Evolutionary conservation across 495 filamentous ascomycete genomes (phyloP).

Genomic region (Penicillium coffeae): DNA sequence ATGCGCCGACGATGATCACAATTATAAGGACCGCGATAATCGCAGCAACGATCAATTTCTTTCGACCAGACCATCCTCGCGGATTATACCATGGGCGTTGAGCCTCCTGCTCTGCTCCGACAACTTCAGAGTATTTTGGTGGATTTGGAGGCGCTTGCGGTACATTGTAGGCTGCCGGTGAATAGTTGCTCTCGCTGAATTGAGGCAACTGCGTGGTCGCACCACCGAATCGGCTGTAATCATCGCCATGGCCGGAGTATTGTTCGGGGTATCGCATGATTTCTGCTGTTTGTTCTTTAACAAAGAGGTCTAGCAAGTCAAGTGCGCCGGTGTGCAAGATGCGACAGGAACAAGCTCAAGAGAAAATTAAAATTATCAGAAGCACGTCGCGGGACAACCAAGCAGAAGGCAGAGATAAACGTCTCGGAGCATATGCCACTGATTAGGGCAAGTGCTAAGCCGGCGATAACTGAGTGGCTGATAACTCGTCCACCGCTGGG

Average conservation of each 20-base stretch:
- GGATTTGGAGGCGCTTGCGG: background rate
- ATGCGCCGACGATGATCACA: slow-evolving; percentile 43
- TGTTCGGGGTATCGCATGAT: slow-evolving; percentile 4
- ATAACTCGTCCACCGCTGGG: no score
- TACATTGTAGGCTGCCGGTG: background rate
- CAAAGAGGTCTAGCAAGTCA: no score
- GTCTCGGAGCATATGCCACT: no score
- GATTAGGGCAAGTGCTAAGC: no score
- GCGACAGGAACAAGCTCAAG: background rate
- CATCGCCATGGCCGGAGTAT: background rate
- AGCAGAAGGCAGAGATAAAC: no score
- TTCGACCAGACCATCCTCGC: slow-evolving; percentile 21
- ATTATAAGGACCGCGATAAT: slow-evolving; percentile 38
- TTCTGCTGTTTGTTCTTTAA: no score
- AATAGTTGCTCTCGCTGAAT: background rate
- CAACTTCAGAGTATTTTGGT: slow-evolving; percentile 7
- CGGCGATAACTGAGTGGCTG: no score
- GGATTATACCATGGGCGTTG: slow-evolving; percentile 9
- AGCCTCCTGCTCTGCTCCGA: background rate
- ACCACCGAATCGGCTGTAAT: slow-evolving; percentile 9
- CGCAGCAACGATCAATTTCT: slow-evolving; percentile 16
- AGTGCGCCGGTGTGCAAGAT: no score
- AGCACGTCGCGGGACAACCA: no score
- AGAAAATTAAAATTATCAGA: background rate
- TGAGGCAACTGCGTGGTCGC: slow-evolving; percentile 3